A percentile compares a stretch with the other conserved stretches of the same genome.
phyloP scores from a whole-genome alignment of 371 early-diverging fungal genomes.

The Mortierella sp. region DNA sequence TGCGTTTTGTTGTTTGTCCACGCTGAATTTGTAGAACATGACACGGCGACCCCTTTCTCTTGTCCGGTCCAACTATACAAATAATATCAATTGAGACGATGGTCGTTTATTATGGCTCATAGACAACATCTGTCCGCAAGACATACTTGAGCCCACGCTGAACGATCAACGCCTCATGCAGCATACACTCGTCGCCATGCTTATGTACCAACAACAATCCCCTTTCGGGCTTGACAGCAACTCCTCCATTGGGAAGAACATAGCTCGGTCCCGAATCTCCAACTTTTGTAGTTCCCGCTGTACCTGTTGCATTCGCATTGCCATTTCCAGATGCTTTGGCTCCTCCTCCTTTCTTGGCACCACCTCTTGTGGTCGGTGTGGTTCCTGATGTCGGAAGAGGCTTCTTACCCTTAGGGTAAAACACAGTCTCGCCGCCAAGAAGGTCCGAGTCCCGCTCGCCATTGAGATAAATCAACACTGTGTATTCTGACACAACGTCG shows the following conservation, averaged over 20 bases:
- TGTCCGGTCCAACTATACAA: too few species aligned
- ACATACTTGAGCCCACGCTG: conserved; percentile 79
- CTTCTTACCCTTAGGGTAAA: conserved; percentile 64
- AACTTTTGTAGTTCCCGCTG: not conserved
- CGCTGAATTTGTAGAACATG: too few species aligned
- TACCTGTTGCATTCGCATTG: conserved; percentile 5
- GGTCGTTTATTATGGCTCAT: conserved; percentile 31
- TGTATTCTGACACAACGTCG: conserved; percentile 71
- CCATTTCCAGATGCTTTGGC: not conserved
- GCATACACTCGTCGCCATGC: conserved; percentile 81
- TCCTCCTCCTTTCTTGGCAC: conserved; percentile 27
- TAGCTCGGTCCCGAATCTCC: conserved; percentile 15
- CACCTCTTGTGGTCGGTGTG: not conserved
- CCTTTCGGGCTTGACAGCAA: conserved; percentile 70
- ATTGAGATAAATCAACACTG: conserved; percentile 79
- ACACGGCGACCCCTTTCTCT: too few species aligned
- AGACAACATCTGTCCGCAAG: conserved; percentile 80
- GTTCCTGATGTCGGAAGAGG: conserved; percentile 19
- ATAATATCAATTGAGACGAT: not conserved
- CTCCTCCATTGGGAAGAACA: conserved; percentile 43
- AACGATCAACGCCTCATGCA: conserved; percentile 82
- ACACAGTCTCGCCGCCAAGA: conserved; percentile 82
- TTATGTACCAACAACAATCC: conserved; percentile 82
- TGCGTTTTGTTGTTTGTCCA: too few species aligned
- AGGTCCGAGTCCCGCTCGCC: conserved; percentile 61